These are phyloP conservation scores for Cajanus cajan DNA, from an alignment of 306 rosid species.

Conservation along the genomic window DNA sequence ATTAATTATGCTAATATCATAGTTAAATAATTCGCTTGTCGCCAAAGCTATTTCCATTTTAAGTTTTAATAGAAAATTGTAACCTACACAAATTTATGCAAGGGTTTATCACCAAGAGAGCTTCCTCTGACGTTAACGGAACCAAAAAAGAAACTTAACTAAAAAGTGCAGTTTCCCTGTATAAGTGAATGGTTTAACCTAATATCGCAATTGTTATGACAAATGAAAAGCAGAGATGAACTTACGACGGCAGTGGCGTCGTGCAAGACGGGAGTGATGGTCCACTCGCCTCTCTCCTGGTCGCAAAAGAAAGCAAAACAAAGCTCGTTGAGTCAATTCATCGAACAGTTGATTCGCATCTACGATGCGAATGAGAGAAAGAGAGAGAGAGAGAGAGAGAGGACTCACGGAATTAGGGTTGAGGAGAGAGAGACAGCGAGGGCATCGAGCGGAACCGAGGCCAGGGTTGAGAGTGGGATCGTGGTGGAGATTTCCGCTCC, in stretches of 20 bases:
- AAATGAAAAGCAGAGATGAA: conserved; percentile 9
- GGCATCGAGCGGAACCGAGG: conserved; percentile 84
- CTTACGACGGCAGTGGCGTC: conserved; percentile 77
- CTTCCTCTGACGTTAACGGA: no score
- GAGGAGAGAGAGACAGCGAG: conserved; percentile 87
- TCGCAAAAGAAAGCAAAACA: background rate
- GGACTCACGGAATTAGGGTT: conserved; percentile 48
- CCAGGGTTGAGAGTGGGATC: conserved; percentile 93
- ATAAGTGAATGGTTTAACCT: no score
- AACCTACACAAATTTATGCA: no score
- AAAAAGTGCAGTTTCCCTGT: no score
- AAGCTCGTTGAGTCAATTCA: conserved; percentile 20
- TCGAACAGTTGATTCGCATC: conserved; percentile 15
- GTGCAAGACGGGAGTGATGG: conserved; percentile 73
- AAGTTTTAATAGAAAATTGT: no score
- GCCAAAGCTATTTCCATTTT: no score
- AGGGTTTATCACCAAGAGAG: no score
- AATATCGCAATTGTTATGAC: no score
- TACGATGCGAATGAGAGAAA: no score
- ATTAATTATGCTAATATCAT: background rate
- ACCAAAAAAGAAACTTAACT: no score
- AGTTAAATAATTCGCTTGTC: no score
- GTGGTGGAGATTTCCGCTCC: conserved; percentile 67
- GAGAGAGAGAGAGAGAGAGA: background rate
- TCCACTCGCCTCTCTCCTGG: conserved; percentile 79